Evolutionary conservation across 805 yeast species (phyloP).

Genomic region (Pichia heedii): DNA sequence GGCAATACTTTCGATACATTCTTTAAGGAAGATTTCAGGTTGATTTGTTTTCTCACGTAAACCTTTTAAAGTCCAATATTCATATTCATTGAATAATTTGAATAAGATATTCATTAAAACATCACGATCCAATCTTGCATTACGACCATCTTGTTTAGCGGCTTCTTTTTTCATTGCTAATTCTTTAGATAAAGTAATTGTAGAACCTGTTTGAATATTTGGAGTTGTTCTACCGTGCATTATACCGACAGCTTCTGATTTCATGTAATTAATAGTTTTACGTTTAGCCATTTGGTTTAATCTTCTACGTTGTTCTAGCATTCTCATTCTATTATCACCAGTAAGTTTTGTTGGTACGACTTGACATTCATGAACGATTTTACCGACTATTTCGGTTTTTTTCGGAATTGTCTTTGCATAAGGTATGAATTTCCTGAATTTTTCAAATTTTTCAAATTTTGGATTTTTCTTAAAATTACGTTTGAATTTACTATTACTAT

Average conservation of each 20-base stretch:
- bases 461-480: constrained; percentile 2
- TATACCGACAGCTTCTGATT: constrained; percentile 70
- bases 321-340: constrained; percentile 53
- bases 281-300: constrained; percentile 30
- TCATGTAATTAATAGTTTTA: constrained; percentile 46
- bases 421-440: constrained; percentile 45
- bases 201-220: constrained; percentile 57
- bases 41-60: constrained; percentile 88
- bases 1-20: constrained; percentile 85
- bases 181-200: constrained; percentile 59
- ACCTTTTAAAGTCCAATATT: constrained; percentile 94
- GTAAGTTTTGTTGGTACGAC: constrained; percentile 72
- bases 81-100: constrained; percentile 86
- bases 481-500: background rate
- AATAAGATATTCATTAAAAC: constrained; percentile 84
- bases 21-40: constrained; percentile 89
- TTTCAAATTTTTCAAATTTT: constrained; percentile 10
- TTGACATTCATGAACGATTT: constrained; percentile 87
- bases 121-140: constrained; percentile 88
- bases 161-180: constrained; percentile 45
- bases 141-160: constrained; percentile 64
- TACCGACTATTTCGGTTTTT: constrained; percentile 78
- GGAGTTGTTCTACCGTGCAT: constrained; percentile 82
- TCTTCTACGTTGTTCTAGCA: constrained; percentile 33
- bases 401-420: constrained; percentile 83